Conservation (phyloP, 2,329 filamentous ascomycete genomes). For the Rutstroemia sp. region DNA sequence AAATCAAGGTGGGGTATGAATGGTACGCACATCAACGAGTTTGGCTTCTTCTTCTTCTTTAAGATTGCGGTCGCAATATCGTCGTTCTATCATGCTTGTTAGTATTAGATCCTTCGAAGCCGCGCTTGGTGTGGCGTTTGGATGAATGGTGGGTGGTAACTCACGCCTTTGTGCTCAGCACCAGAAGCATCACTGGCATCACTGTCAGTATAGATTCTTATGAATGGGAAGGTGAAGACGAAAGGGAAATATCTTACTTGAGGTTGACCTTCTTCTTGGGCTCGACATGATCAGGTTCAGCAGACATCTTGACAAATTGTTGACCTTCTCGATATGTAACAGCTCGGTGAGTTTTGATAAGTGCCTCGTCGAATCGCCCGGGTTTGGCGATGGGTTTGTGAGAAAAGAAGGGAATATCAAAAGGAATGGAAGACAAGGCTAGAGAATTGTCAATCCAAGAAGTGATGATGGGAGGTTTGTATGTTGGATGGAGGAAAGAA, state of each 20-base stretch:
- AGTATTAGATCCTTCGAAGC: slow-evolving; percentile 25
- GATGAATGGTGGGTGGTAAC: slow-evolving; percentile 24
- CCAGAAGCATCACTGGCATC: slow-evolving; percentile 73
- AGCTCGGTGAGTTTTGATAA: neutral
- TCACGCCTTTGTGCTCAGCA: slow-evolving; percentile 76
- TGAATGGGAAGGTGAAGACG: neutral
- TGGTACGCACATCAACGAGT: slow-evolving; percentile 80
- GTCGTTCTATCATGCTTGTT: slow-evolving; percentile 56
- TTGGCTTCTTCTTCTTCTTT: slow-evolving; percentile 99
- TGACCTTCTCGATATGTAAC: slow-evolving; percentile 3
- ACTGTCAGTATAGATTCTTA: slow-evolving; percentile 32
- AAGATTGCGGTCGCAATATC: slow-evolving; percentile 93
- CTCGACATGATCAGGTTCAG: slow-evolving; percentile 54
- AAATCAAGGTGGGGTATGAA: slow-evolving; percentile 9
- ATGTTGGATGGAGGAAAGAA: neutral
- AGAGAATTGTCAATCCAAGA: neutral
- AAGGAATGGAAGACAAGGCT: neutral
- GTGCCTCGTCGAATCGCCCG: neutral
- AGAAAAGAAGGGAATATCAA: neutral
- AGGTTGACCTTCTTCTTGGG: slow-evolving; percentile 80
- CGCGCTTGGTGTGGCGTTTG: slow-evolving; percentile 22
- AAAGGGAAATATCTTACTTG: slow-evolving; percentile 47
- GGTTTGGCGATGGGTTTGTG: neutral
- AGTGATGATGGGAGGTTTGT: neutral
- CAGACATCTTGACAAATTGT: slow-evolving; percentile 59